A percentile compares a stretch with the other conserved stretches of the same genome.
Conservation (phyloP, 192 early-diverging fungal genomes). For the Umbelopsis vinacea region DNA sequence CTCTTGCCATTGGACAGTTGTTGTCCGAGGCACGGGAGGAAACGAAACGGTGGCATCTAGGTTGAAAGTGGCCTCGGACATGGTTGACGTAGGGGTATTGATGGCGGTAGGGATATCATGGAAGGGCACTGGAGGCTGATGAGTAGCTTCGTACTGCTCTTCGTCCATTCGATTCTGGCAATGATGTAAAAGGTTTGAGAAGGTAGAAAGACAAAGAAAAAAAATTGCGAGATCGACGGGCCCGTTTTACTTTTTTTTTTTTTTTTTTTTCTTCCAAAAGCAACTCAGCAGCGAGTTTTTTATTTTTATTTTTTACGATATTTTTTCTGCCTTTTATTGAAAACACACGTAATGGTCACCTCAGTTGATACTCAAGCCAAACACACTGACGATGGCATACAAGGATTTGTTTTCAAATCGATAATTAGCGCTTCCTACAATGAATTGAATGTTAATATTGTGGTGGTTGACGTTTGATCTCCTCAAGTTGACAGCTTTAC, state of each 20-base stretch:
- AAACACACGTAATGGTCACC: background rate
- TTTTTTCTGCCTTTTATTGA: conserved; percentile 8
- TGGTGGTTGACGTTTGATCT: background rate
- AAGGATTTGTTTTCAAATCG: conserved; percentile 80
- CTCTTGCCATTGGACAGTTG: conserved; percentile 7
- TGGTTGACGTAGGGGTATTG: background rate
- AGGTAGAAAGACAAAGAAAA: conserved; percentile 14
- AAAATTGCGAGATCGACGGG: conserved; percentile 8
- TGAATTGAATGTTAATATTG: background rate
- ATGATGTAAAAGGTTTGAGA: background rate
- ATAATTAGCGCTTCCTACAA: conserved; percentile 70
- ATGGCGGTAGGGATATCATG: background rate
- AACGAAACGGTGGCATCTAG: conserved; percentile 8
- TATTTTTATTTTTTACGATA: background rate
- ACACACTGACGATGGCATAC: conserved; percentile 81
- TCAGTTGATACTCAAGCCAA: conserved; percentile 57
- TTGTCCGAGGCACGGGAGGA: conserved; percentile 12
- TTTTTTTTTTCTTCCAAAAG: background rate
- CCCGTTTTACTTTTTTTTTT: too few relatives aligned
- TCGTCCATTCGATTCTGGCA: background rate
- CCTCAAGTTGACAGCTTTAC: conserved; percentile 38
- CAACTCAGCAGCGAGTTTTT: too few relatives aligned
- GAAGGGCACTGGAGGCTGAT: background rate
- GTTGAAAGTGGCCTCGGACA: background rate
- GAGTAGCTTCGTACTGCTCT: background rate